A percentile compares a stretch with the other conserved stretches of the same genome.
Conservation (phyloP, 208 protist genomes). For the Phytomonas francai region DNA sequence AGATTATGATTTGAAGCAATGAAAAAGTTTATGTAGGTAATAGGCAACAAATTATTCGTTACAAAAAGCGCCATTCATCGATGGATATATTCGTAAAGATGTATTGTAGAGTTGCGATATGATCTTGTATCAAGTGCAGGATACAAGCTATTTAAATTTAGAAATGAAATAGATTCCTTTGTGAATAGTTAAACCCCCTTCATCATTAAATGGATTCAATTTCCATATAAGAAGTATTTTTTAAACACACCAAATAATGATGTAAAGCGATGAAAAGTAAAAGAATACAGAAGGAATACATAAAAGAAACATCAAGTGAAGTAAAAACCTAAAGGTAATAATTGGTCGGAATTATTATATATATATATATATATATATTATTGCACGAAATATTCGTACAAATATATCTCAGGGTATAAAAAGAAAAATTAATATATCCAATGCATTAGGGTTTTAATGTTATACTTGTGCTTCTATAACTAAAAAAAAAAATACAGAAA, state of each 20-base stretch:
- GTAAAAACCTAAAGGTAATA: background rate
- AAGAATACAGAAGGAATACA: conserved; percentile 7
- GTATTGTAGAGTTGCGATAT: too few species aligned
- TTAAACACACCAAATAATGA: conserved; percentile 6
- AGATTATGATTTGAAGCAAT: conserved; percentile 4
- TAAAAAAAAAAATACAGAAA: too few species aligned
- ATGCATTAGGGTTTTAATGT: too few species aligned
- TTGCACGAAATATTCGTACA: background rate
- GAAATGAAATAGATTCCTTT: too few species aligned
- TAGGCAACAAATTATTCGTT: background rate
- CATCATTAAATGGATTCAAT: background rate
- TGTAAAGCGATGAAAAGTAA: conserved; percentile 14
- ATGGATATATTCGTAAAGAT: background rate
- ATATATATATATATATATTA: background rate
- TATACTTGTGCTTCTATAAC: too few species aligned
- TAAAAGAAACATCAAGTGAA: conserved; percentile 12
- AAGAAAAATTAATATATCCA: conserved; percentile 1
- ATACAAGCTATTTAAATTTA: too few species aligned
- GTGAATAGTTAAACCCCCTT: too few species aligned
- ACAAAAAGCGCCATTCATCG: background rate
- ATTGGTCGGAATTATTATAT: background rate
- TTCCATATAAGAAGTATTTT: background rate
- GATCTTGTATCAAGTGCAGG: too few species aligned
- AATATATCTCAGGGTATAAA: conserved; percentile 1
- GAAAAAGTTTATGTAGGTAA: background rate